Conservation (phyloP, 345 rosid genomes). For the Physaria fendleri region DNA sequence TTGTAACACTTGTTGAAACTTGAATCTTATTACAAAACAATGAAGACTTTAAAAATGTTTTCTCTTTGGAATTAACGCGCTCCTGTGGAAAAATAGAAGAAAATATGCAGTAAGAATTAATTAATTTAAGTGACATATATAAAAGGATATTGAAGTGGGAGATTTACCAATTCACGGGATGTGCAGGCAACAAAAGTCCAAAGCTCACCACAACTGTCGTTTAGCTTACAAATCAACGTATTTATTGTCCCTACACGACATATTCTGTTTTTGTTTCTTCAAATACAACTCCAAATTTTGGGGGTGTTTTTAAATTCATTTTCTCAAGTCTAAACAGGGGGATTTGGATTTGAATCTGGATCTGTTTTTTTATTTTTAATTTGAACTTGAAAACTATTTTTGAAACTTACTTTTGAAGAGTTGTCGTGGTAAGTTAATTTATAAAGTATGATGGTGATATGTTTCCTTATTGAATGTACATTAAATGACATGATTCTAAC, state of each 20-base stretch:
- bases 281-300: background rate
- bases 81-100: too few species aligned
- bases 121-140: background rate
- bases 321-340: background rate
- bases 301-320: background rate
- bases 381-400: slow-evolving; percentile 13
- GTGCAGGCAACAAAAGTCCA: slow-evolving; percentile 23
- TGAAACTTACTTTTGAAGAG: background rate
- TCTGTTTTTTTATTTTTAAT: background rate
- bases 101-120: background rate
- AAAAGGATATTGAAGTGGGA: slow-evolving; percentile 13
- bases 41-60: background rate
- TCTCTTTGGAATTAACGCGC: slow-evolving; percentile 13
- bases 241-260: slow-evolving; percentile 15
- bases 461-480: slow-evolving; percentile 20
- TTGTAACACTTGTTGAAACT: slow-evolving; percentile 11
- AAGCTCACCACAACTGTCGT: slow-evolving; percentile 17
- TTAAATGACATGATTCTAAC: slow-evolving; percentile 29
- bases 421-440: slow-evolving; percentile 16
- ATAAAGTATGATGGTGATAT: slow-evolving; percentile 27
- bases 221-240: background rate
- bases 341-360: background rate
- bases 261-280: slow-evolving; percentile 4
- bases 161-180: slow-evolving; percentile 24
- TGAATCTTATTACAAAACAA: background rate